These are phyloP conservation scores for Aschersonia sp. DNA, from an alignment of 2,329 filamentous ascomycete genomes.

Conservation along the genomic window DNA sequence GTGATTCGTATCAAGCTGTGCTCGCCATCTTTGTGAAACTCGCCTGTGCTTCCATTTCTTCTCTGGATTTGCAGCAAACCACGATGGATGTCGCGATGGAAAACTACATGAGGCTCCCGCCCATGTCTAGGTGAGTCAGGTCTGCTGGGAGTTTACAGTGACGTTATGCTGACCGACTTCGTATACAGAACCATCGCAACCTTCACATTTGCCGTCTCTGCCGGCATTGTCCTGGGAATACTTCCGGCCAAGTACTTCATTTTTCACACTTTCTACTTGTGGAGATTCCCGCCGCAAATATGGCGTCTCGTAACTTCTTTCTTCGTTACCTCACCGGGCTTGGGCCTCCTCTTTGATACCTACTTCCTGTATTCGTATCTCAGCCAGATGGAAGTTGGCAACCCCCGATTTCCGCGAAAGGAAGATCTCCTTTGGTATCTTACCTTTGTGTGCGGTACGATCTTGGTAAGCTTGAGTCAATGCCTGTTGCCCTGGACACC, in stretches of 20 bases:
- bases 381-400: slow-evolving; percentile 56
- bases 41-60: neutral
- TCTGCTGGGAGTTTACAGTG: neutral
- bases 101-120: slow-evolving; percentile 24
- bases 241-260: slow-evolving; percentile 34
- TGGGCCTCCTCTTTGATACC: slow-evolving; percentile 53
- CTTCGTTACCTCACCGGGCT: slow-evolving; percentile 20
- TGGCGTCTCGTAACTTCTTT: slow-evolving; percentile 28
- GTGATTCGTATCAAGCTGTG: neutral
- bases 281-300: slow-evolving; percentile 31
- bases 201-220: slow-evolving; percentile 43
- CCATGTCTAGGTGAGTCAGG: slow-evolving; percentile 27
- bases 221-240: slow-evolving; percentile 40
- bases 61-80: slow-evolving; percentile 1
- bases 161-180: neutral
- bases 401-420: slow-evolving; percentile 55
- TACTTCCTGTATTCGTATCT: slow-evolving; percentile 67
- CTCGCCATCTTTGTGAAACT: slow-evolving; percentile 5
- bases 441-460: slow-evolving; percentile 54
- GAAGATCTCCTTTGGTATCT: slow-evolving; percentile 75
- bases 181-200: slow-evolving; percentile 49
- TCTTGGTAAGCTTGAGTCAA: slow-evolving; percentile 52
- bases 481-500: slow-evolving; percentile 9
- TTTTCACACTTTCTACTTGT: slow-evolving; percentile 36
- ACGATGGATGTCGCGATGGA: slow-evolving; percentile 17